Base-by-base conservation (phyloP, 2,329 filamentous ascomycete species). In the Fusarium keratoplasticum region DNA sequence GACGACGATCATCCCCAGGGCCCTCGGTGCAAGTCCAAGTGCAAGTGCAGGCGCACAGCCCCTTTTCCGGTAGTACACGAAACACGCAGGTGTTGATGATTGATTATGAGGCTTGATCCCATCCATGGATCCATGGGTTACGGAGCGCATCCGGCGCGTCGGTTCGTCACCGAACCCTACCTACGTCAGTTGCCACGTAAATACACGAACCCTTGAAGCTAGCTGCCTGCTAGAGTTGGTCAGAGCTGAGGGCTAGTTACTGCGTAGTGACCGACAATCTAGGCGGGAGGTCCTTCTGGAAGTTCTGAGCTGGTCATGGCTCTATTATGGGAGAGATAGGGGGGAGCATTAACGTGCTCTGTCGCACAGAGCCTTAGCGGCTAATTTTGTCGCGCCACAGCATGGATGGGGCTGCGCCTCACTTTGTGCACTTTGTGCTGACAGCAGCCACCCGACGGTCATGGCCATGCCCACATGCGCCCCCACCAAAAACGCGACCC, bases 31-130 rank as follows among this genome's bases (percentile, higher is more conserved):
- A 44, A 22, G 40, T 47, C 50, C 40, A 42, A 13, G 38, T 40
- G 18, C 13, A 44, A 22, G 42, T 47, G 42, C 47, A 71, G 66
- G 61, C 50, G 52, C 64, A 67, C 59, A 64, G 69, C 76, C 76
- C 74, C 67, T 69, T 77, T 78, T 69, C 68, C 61, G 11, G 55
- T 38, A 50, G 66, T 63, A 67, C 61, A 69, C 67, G 73, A 77
- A 74, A 69, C 71, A 63, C 52, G 36, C 64, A 69, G 61, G 35
- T 60, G 67, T 74, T 52, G 38, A 60, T 63, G 67, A 74, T 72
- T 61, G 61, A 74, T 72, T 74, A 61, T 63, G 58, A 71, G 58
- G 64, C 61, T 68, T 69, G 58, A 64, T 69, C 63, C 67, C 63
- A 47, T 57, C 11, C 27, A 61, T 50, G 40, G 38, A 35, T 47